These are phyloP conservation scores for Ceratocystis variospora DNA, from an alignment of 2,329 filamentous ascomycete genomes.

Conservation along the genomic window DNA sequence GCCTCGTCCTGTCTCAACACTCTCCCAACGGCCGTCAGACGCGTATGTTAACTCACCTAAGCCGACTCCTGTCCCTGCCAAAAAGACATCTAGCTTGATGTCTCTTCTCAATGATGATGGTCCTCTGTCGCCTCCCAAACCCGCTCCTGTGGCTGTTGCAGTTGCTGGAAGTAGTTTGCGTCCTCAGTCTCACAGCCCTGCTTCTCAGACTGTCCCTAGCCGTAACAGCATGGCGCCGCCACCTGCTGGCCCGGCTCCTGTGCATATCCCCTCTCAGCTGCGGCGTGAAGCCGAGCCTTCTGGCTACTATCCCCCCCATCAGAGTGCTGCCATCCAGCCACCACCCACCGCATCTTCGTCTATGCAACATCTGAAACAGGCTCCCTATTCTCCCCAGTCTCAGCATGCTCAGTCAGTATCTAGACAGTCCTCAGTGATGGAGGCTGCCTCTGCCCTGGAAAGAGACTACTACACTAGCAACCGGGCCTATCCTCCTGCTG, in stretches of 20 bases:
- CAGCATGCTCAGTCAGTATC: conserved; percentile 33
- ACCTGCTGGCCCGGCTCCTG: conserved; percentile 23
- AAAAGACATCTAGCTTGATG: conserved; percentile 52
- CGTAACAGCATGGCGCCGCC: conserved; percentile 28
- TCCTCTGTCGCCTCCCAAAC: conserved; percentile 32
- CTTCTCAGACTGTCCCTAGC: conserved; percentile 25
- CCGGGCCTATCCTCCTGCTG: conserved; percentile 28
- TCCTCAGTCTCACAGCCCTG: conserved; percentile 34
- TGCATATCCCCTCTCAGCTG: conserved; percentile 30
- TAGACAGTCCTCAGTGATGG: conserved; percentile 31
- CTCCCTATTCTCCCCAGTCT: conserved; percentile 36
- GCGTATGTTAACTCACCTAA: conserved; percentile 13
- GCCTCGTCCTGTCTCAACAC: neutral
- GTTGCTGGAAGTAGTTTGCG: conserved; percentile 29
- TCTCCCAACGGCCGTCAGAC: conserved; percentile 12
- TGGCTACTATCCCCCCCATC: conserved; percentile 34
- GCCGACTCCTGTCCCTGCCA: conserved; percentile 27
- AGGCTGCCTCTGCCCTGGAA: conserved; percentile 27
- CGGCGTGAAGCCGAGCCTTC: conserved; percentile 36
- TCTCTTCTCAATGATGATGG: conserved; percentile 49
- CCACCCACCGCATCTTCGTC: conserved; percentile 26
- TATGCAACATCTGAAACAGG: conserved; percentile 41
- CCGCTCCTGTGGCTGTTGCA: conserved; percentile 37
- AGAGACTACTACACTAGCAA: conserved; percentile 37
- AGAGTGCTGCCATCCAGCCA: conserved; percentile 23